Percentiles rank a stretch among this genome's conserved stretches.
phyloP scores from a whole-genome alignment of 306 rosid genomes.

The Cucurbita pepo region DNA sequence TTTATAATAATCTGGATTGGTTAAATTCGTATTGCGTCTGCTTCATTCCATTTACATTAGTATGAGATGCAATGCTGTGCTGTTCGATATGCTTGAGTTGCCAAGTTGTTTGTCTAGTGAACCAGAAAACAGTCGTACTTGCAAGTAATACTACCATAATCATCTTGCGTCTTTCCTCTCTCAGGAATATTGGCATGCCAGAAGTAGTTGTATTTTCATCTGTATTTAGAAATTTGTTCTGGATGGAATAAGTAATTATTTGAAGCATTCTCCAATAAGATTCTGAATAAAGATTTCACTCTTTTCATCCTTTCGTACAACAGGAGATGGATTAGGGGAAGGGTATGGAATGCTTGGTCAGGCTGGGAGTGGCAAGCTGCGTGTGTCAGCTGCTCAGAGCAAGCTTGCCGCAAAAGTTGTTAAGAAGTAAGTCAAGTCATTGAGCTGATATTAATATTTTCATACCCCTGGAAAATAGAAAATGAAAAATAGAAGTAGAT shows the following conservation, averaged over 20 bases:
- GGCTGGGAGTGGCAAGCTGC: conserved; percentile 97
- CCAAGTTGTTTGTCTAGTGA: not conserved
- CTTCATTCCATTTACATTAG: not conserved
- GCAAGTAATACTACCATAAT: not conserved
- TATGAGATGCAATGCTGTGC: not conserved
- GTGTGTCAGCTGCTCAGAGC: conserved; percentile 71
- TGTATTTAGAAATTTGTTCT: not conserved
- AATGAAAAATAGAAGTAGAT: not conserved
- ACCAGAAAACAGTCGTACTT: not conserved
- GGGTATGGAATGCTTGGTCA: conserved; percentile 99
- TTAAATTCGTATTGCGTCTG: not conserved
- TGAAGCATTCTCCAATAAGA: not conserved
- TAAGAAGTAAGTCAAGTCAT: conserved; percentile 41
- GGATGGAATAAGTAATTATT: not conserved
- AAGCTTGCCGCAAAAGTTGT: conserved; percentile 88
- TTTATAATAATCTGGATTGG: not conserved
- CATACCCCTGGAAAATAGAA: not conserved
- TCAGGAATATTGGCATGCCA: not conserved
- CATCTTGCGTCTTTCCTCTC: not conserved
- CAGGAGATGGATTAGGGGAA: conserved; percentile 96
- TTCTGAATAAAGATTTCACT: not conserved
- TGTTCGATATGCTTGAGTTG: not conserved
- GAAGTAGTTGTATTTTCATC: not conserved
- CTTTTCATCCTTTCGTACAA: not conserved
- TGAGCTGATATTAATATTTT: not conserved